Base-by-base conservation (phyloP, 495 filamentous ascomycete genomes). In the Talaromyces liani region DNA sequence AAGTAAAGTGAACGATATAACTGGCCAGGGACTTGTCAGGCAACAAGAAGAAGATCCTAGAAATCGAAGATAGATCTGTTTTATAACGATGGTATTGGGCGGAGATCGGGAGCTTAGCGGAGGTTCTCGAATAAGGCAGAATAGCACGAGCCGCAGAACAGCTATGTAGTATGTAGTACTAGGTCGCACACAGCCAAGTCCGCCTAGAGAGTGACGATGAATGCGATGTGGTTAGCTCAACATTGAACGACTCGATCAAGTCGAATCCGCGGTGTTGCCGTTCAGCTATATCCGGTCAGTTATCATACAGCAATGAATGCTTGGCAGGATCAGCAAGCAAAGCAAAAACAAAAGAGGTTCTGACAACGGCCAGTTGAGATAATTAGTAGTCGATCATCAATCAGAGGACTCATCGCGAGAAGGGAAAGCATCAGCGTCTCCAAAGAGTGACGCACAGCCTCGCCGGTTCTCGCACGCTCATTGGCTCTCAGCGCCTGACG, bases 371-470 rank as follows among this genome's bases (percentile, higher is more conserved):
- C 45, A 20, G 45, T 49, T 49, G 1, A 49, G 14, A 49, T 8
- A 3, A 20, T 47, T 47, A 47, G 41, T 6, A 47, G 45, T 8
- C 18, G 45, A 49, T 20, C 45, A 49, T 41, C 16, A 41, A 41
- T n/a, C 12, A 16, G 36, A 41, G 14, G 45, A 49, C n/a, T 18
- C 53, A 9, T 56, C 27, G n/a, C 29, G 20, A 51, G 47, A 56
- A 29, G n/a, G 53, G 25, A 10, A 56, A 56, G 20, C 14, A 41
- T 41, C 7, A 34, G 16, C 10, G 25, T 4, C n/a, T 25, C n/a
- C 9, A 60, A 25, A 22, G 24, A 33, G 58, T 60, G 58, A 60
- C 58, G 58, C 58, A 60, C 39, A 41, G 58, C 58, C 45, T 49
- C 45, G 18, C 18, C 45, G 18, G 4, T 22, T 49, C n/a, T 24